Conservation (phyloP, 2,329 filamentous ascomycete species). For the Cladosporium oxysporum region DNA sequence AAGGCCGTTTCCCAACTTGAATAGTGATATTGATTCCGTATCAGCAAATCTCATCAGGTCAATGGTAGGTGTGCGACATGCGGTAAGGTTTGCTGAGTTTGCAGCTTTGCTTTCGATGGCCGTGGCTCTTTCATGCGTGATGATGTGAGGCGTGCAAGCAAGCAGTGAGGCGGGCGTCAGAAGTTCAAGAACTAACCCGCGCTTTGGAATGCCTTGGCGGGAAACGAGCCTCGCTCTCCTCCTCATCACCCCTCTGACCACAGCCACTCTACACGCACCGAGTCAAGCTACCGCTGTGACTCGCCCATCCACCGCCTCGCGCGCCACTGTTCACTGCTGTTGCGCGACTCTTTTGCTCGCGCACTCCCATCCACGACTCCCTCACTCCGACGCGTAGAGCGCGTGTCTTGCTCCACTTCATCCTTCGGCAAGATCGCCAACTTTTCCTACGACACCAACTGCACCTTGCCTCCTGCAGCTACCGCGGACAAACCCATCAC, state of each 20-base stretch:
- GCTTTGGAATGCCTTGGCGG: slow-evolving; percentile 7
- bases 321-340: background rate
- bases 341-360: background rate
- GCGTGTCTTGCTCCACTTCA: slow-evolving; percentile 10
- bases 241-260: slow-evolving; percentile 7
- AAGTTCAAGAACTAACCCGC: background rate
- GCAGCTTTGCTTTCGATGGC: background rate
- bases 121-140: background rate
- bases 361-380: background rate
- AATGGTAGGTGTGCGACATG: background rate
- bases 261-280: background rate
- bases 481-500: background rate
- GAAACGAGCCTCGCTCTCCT: slow-evolving; percentile 2
- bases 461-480: background rate
- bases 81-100: slow-evolving; percentile 1
- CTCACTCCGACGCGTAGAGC: slow-evolving; percentile 14
- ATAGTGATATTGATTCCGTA: background rate
- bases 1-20: background rate
- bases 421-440: slow-evolving; percentile 10
- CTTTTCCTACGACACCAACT: slow-evolving; percentile 14
- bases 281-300: background rate
- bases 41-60: background rate
- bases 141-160: slow-evolving; percentile 6
- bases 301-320: background rate
- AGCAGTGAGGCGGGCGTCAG: background rate